phyloP scores from a whole-genome alignment of 495 filamentous ascomycete genomes.

The Elaphomyces granulatus region DNA sequence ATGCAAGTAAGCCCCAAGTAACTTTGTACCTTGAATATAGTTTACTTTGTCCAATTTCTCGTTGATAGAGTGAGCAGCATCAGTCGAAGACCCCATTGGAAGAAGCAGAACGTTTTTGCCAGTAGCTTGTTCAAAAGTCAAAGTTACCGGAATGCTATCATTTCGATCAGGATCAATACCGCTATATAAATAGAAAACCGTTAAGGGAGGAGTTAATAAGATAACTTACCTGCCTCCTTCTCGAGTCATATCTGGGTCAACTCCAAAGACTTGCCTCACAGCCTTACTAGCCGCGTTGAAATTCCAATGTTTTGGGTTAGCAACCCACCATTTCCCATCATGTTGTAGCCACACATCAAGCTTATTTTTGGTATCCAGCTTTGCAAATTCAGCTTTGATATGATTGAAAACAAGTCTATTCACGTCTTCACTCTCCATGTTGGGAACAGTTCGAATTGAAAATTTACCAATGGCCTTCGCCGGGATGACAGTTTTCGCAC shows the following conservation, averaged over 20 bases:
- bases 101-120: slow-evolving; percentile 93
- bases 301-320: slow-evolving; percentile 96
- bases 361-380: slow-evolving; percentile 80
- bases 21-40: slow-evolving; percentile 96
- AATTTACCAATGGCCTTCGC: slow-evolving; percentile 97
- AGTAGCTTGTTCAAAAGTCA: slow-evolving; percentile 97
- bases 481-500: slow-evolving; percentile 97
- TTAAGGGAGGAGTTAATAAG: not conserved
- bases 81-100: slow-evolving; percentile 93
- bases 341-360: slow-evolving; percentile 69
- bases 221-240: slow-evolving; percentile 71
- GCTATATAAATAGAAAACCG: slow-evolving; percentile 9
- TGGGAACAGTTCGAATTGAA: slow-evolving; percentile 88
- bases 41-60: slow-evolving; percentile 96
- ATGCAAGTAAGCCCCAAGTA: slow-evolving; percentile 89
- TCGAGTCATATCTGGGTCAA: slow-evolving; percentile 87
- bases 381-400: slow-evolving; percentile 63
- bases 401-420: slow-evolving; percentile 70
- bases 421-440: slow-evolving; percentile 89
- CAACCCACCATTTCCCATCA: slow-evolving; percentile 96
- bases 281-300: slow-evolving; percentile 87
- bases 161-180: slow-evolving; percentile 2
- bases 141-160: slow-evolving; percentile 76
- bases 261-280: slow-evolving; percentile 78
- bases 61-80: slow-evolving; percentile 93